Base-by-base conservation (phyloP, 345 rosid genomes). In the Camelina laxa region DNA sequence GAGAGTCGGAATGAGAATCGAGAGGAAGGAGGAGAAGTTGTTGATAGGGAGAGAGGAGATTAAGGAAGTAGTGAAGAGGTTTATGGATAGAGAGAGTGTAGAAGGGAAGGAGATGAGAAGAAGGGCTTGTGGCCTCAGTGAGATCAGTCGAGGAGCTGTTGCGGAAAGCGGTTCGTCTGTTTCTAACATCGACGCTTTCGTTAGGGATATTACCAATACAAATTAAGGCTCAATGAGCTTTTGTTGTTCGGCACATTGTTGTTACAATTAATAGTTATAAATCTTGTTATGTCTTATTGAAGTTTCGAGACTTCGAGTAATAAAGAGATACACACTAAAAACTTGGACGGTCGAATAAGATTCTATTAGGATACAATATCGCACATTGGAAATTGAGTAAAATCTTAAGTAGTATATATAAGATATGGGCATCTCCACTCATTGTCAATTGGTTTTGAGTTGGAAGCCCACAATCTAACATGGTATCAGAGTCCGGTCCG, bases 1-100 rank as follows among this genome's bases (percentile, higher is more conserved):
- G 95, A 83, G 59, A 60, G 60, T 80, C 0, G 92, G 95, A 49
- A 75, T 83, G 84, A 75, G 83, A 71, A 80, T 82, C 7, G 9
- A 68, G 41, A 30, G 19, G 27, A 59, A 1, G 7, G 12, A 33
- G n/a, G 57, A 58, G 1, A 45, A 82, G 13, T 72, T 65, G 49
- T 54, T 85, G 72, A 70, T 82, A 41, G 78, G 45, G 30, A 77
- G 74, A 60, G 81, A 75, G 0, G 82, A 79, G 49, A 78, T 87
- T 8, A 67, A 83, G 50, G 65, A 75, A 50, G 12, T 63, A 3
- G 81, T 78, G 57, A 73, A 50, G 9, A 72, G 38, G 11, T 73
- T 73, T 50, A 73, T 73, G 81, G 70, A 78, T 50, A 41, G 24
- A 67, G 77, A 67, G 39, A 60, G 15, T 16, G 45, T 60, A 21